These are phyloP conservation scores for Debaryomyces robertsiae DNA, from an alignment of 1,139 yeast species.

Conservation along the genomic window DNA sequence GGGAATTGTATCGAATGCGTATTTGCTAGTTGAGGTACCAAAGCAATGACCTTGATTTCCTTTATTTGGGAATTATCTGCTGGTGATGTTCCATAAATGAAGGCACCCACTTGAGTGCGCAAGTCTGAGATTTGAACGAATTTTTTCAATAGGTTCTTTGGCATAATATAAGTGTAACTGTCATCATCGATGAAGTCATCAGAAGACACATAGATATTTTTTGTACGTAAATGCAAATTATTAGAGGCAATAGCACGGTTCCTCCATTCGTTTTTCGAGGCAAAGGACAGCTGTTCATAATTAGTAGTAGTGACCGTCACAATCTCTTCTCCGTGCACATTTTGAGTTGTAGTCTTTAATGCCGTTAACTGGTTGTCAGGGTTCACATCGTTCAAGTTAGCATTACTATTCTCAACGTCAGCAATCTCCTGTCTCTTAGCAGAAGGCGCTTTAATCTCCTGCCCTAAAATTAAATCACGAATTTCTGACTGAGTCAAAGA, in stretches of 20 bases:
- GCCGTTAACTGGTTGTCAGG: constrained; percentile 62
- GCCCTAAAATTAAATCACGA: constrained; percentile 91
- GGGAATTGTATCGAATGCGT: constrained; percentile 68
- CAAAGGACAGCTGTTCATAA: constrained; percentile 82
- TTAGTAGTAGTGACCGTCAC: constrained; percentile 90
- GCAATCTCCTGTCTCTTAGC: constrained; percentile 76
- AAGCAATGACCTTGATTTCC: constrained; percentile 72
- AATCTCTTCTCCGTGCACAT: constrained; percentile 95
- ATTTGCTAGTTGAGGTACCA: constrained; percentile 89
- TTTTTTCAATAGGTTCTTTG: constrained; percentile 76
- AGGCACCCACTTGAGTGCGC: constrained; percentile 82
- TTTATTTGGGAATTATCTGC: constrained; percentile 68
- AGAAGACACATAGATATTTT: constrained; percentile 69
- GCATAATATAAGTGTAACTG: constrained; percentile 68
- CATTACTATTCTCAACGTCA: constrained; percentile 74
- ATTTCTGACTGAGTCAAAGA: constrained; percentile 92
- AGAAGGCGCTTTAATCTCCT: constrained; percentile 89
- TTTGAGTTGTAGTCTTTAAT: constrained; percentile 78
- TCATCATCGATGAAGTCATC: constrained; percentile 56
- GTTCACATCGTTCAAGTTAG: constrained; percentile 39
- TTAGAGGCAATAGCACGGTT: constrained; percentile 80
- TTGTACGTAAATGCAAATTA: constrained; percentile 70
- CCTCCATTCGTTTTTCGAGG: constrained; percentile 92
- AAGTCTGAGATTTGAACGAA: constrained; percentile 82
- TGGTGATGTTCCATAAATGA: constrained; percentile 76